Percentiles rank a stretch among this genome's conserved stretches.
phyloP scores from a whole-genome alignment of 345 rosid genomes.

The Aquilaria malaccensis region DNA sequence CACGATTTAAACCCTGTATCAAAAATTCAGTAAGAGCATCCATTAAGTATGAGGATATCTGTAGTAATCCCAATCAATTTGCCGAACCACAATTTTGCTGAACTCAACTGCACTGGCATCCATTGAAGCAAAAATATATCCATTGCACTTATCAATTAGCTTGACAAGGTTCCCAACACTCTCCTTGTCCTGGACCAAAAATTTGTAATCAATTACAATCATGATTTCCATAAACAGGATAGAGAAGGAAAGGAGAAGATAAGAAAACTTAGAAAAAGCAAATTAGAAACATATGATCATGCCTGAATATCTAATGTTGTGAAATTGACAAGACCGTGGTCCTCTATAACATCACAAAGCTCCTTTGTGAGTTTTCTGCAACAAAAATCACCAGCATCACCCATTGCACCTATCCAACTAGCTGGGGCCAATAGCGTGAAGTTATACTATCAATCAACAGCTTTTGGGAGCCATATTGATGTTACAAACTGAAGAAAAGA shows the following conservation, averaged over 20 bases:
- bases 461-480: too few species aligned
- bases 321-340: slow-evolving; percentile 60
- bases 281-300: slow-evolving; percentile 7
- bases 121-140: slow-evolving; percentile 70
- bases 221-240: slow-evolving; percentile 6
- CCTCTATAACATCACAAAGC: slow-evolving; percentile 66
- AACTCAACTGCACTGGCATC: slow-evolving; percentile 85
- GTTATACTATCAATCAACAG: too few species aligned
- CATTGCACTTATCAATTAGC: slow-evolving; percentile 79
- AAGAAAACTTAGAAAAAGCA: slow-evolving; percentile 1
- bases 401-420: too few species aligned
- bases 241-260: not conserved
- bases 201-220: not conserved
- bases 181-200: slow-evolving; percentile 61
- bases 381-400: slow-evolving; percentile 1
- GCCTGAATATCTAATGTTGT: slow-evolving; percentile 91
- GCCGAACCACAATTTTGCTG: slow-evolving; percentile 80
- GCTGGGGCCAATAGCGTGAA: too few species aligned
- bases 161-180: slow-evolving; percentile 80
- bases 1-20: too few species aligned
- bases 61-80: slow-evolving; percentile 82
- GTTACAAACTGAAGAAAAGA: not conserved
- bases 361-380: slow-evolving; percentile 81
- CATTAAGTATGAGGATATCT: slow-evolving; percentile 61
- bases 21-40: too few species aligned